Evolutionary conservation across 1,139 yeast genomes (phyloP).

Genomic region (Saccharomyces pastorianus): DNA sequence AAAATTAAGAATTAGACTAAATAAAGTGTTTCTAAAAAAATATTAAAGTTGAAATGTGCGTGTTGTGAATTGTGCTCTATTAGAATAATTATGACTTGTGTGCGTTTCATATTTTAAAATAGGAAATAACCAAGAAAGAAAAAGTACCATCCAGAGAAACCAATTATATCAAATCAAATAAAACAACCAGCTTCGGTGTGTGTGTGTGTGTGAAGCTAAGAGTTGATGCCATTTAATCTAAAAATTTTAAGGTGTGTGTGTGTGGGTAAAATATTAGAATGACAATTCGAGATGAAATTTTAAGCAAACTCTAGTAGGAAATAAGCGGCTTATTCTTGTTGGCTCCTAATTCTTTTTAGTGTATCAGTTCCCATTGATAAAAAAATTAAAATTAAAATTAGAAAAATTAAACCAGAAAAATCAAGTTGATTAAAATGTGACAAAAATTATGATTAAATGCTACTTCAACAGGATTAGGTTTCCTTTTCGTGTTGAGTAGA

Average conservation of each 20-base stretch:
- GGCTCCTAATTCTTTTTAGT: background rate
- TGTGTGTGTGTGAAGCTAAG: background rate
- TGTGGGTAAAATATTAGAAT: background rate
- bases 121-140: background rate
- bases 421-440: conserved; percentile 2
- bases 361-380: conserved; percentile 1
- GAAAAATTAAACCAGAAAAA: conserved; percentile 1
- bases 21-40: conserved; percentile 1
- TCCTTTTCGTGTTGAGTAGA: conserved; percentile 89
- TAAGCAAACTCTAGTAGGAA: background rate
- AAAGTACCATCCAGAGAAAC: background rate
- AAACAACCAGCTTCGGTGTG: background rate
- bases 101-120: background rate
- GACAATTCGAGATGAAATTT: background rate
- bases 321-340: background rate
- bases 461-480: conserved; percentile 29
- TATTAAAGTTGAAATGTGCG: conserved; percentile 1
- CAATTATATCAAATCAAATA: background rate
- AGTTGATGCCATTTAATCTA: background rate
- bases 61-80: background rate
- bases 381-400: background rate
- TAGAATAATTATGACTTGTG: conserved; percentile 1
- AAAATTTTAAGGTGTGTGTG: background rate
- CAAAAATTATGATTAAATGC: background rate
- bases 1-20: background rate